Conservation (phyloP, 768 basidiomycete species). For the Pisolithus orientalis region DNA sequence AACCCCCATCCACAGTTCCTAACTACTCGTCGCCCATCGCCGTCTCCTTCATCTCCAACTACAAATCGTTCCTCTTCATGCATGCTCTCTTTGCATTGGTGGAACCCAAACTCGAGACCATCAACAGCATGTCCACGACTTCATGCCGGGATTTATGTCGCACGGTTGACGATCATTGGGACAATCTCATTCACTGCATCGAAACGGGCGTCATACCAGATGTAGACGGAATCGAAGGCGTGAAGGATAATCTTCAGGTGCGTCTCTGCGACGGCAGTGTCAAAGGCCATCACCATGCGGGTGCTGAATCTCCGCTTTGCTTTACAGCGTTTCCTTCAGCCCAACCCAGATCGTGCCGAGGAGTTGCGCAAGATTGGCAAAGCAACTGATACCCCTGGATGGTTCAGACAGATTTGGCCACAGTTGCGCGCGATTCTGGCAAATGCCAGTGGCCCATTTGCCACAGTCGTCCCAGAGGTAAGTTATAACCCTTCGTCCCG, state of each 20-base stretch:
- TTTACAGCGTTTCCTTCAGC: slow-evolving; percentile 11
- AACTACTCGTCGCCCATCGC: slow-evolving; percentile 11
- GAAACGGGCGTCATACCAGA: slow-evolving; percentile 11
- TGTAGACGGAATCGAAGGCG: slow-evolving; percentile 5
- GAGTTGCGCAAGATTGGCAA: slow-evolving; percentile 9
- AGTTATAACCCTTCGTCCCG: too few relatives aligned
- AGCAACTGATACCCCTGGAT: slow-evolving; percentile 5
- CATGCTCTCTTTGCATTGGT: slow-evolving; percentile 17
- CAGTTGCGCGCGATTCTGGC: slow-evolving; percentile 8
- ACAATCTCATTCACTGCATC: slow-evolving; percentile 14
- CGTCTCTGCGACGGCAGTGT: too few relatives aligned
- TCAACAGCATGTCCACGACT: slow-evolving; percentile 17
- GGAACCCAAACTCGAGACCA: slow-evolving; percentile 13
- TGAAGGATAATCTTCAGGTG: slow-evolving; percentile 10
- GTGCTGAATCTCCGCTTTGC: not conserved
- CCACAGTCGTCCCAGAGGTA: slow-evolving; percentile 1
- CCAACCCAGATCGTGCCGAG: slow-evolving; percentile 11
- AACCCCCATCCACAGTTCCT: slow-evolving; percentile 4
- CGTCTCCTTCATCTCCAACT: slow-evolving; percentile 16
- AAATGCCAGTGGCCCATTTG: slow-evolving; percentile 19
- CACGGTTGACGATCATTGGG: slow-evolving; percentile 14
- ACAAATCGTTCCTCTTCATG: slow-evolving; percentile 18
- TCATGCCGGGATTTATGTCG: slow-evolving; percentile 17
- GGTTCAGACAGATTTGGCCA: slow-evolving; percentile 18
- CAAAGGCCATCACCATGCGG: too few relatives aligned